Percentiles rank a stretch among this genome's conserved stretches.
phyloP scores from a whole-genome alignment of 306 rosid species.

The Hippophae tibetana region DNA sequence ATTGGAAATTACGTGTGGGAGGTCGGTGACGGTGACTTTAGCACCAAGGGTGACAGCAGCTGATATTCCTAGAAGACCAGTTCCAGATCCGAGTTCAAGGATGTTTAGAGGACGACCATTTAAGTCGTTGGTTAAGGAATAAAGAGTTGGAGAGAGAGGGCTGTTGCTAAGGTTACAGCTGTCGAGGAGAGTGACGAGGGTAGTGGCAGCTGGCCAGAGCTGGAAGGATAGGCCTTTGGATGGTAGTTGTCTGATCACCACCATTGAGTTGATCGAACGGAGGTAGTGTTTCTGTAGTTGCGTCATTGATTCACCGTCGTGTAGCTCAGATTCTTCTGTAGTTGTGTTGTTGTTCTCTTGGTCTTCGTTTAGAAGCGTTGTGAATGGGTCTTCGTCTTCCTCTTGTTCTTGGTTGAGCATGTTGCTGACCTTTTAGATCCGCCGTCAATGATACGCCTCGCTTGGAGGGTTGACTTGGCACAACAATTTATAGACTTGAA shows the following conservation, averaged over 20 bases:
- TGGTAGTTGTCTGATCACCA: conserved; percentile 65
- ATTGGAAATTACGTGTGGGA: conserved; percentile 66
- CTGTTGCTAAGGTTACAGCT: conserved; percentile 35
- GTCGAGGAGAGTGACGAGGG: conserved; percentile 80
- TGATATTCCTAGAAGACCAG: conserved; percentile 81
- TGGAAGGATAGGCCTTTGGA: conserved; percentile 83
- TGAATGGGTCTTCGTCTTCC: conserved; percentile 38
- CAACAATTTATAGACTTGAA: no score
- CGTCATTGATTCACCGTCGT: conserved; percentile 2
- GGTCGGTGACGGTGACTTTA: conserved; percentile 70
- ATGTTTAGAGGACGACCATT: conserved; percentile 26
- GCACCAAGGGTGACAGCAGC: conserved; percentile 65
- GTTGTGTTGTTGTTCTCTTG: conserved; percentile 4
- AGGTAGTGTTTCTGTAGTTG: conserved; percentile 29
- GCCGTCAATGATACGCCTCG: background rate
- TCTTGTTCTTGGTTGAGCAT: conserved; percentile 21
- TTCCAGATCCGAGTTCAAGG: conserved; percentile 91
- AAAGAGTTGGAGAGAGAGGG: conserved; percentile 49
- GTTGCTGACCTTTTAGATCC: conserved; percentile 17
- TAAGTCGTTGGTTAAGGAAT: conserved; percentile 5
- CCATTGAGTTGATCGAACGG: conserved; percentile 45
- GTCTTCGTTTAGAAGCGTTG: conserved; percentile 18
- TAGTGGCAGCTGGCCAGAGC: conserved; percentile 95
- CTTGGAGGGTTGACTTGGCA: no score
- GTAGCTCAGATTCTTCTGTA: background rate